Evolutionary conservation across 345 rosid species (phyloP), one percentile per base, ranked within the genome.

Genomic region (Rhodamnia rubescens): DNA sequence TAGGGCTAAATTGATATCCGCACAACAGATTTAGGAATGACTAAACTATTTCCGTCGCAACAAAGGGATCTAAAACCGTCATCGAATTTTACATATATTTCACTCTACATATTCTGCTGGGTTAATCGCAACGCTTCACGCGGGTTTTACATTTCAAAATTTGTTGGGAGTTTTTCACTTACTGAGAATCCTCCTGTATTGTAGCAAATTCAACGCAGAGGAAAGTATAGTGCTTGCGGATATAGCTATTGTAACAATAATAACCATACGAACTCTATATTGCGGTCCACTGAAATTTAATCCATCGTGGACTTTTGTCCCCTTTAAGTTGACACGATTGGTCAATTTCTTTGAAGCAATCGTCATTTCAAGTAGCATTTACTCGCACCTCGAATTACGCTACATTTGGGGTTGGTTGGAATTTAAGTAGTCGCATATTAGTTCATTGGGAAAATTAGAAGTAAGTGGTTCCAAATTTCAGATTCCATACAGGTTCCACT

Each of bases 1-100:
- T 24, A 24, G 59, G 3, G 4, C 0, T 24, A 0, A 56, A 56
- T 24, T 24, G 6, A 1, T 12, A 56, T 55, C 0, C 24, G 6
- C 24, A 4, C n/a, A 5, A 56, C 24, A 56, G 26, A 13, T 56
- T 24, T 56, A 56, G 57, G 57, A 56, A 56, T 56, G n/a, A 24
- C 10, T 24, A 11, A 7, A 56, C 13, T 24, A 56, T 56, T 56
- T 24, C 11, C 27, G 27, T 12, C 22, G 1, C 13, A 56, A 24
- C 7, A 11, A 56, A 56, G 13, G 59, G 59, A n/a, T 27, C 6
- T 9, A 5, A 24, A 9, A 24, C 9, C 11, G 27, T 54, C 57
- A 22, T 20, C 26, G 27, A 24, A 10, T 56, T 56, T 11, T 24
- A 56, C 5, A 24, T 2, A 56, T 56, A 56, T 56, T 56, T 56